Conservation (phyloP, 202 grass and related monocot genomes). For the Elaeis oleifera region DNA sequence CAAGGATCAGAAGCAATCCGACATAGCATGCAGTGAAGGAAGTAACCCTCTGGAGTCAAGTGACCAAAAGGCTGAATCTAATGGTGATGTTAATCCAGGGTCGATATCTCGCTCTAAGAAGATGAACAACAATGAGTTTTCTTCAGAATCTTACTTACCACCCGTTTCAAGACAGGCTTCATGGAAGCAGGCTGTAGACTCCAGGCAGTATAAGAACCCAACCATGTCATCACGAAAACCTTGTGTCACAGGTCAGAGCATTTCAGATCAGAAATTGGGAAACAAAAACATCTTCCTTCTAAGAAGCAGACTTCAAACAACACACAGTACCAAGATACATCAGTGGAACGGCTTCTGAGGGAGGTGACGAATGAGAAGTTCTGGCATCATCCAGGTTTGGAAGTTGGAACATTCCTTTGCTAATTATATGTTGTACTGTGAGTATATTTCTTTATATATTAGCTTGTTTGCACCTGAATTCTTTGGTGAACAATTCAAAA, state of each 20-base stretch:
- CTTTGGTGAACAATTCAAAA: too few relatives aligned
- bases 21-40: constrained; percentile 36
- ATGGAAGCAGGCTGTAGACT: constrained; percentile 45
- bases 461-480: too few relatives aligned
- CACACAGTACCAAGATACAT: constrained; percentile 69
- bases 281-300: constrained; percentile 67
- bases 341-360: constrained; percentile 72
- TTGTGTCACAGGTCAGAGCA: constrained; percentile 36
- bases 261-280: constrained; percentile 53
- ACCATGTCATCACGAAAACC: constrained; percentile 37
- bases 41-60: constrained; percentile 35
- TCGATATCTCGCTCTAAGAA: constrained; percentile 37
- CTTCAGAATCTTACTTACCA: constrained; percentile 35
- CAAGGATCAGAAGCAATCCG: constrained; percentile 61
- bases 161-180: constrained; percentile 36
- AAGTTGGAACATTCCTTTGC: constrained; percentile 12
- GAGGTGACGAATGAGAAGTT: constrained; percentile 96
- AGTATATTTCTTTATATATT: too few relatives aligned
- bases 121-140: constrained; percentile 33
- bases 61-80: constrained; percentile 60
- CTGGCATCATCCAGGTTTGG: constrained; percentile 92
- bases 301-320: constrained; percentile 74
- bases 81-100: constrained; percentile 55
- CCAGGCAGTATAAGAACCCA: constrained; percentile 46
- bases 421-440: too few relatives aligned